These are phyloP conservation scores for Pisolithus orientalis DNA, from an alignment of 768 basidiomycete species.

Conservation along the genomic window DNA sequence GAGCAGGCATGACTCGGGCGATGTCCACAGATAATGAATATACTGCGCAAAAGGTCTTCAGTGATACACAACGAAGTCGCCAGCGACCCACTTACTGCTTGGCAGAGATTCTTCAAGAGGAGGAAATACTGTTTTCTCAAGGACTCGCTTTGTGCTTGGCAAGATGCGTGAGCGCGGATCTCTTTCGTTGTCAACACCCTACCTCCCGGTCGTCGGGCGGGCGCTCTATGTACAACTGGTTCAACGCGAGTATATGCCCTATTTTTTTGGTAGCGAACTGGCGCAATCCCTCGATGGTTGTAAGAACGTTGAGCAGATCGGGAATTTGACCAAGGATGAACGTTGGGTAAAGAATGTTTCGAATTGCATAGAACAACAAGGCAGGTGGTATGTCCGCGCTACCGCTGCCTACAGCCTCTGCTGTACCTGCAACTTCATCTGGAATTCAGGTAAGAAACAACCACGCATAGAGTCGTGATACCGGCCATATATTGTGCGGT, in stretches of 20 bases:
- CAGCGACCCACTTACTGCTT: slow-evolving; percentile 10
- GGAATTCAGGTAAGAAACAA: neutral
- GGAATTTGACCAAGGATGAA: slow-evolving; percentile 27
- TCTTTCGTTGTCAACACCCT: slow-evolving; percentile 17
- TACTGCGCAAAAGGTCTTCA: slow-evolving; percentile 12
- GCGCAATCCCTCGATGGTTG: slow-evolving; percentile 18
- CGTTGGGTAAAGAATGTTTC: slow-evolving; percentile 23
- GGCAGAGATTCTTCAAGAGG: slow-evolving; percentile 15
- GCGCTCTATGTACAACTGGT: slow-evolving; percentile 15
- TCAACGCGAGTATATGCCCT: slow-evolving; percentile 20
- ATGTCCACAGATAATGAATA: slow-evolving; percentile 22
- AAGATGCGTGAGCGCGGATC: slow-evolving; percentile 5
- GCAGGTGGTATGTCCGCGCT: slow-evolving; percentile 5
- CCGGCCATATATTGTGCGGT: slow-evolving; percentile 5
- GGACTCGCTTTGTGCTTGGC: slow-evolving; percentile 7
- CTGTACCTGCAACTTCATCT: slow-evolving; percentile 1
- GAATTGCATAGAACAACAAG: slow-evolving; percentile 21
- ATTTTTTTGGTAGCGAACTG: slow-evolving; percentile 10
- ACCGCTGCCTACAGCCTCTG: neutral
- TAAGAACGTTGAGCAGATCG: slow-evolving; percentile 21
- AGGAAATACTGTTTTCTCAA: slow-evolving; percentile 19
- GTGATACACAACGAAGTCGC: neutral
- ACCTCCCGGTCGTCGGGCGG: slow-evolving; percentile 5
- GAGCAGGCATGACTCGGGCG: slow-evolving; percentile 22
- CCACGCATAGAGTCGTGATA: neutral